Evolutionary conservation across 768 basidiomycete genomes (phyloP).

Genomic region (Omphalotus guepiniiformis): DNA sequence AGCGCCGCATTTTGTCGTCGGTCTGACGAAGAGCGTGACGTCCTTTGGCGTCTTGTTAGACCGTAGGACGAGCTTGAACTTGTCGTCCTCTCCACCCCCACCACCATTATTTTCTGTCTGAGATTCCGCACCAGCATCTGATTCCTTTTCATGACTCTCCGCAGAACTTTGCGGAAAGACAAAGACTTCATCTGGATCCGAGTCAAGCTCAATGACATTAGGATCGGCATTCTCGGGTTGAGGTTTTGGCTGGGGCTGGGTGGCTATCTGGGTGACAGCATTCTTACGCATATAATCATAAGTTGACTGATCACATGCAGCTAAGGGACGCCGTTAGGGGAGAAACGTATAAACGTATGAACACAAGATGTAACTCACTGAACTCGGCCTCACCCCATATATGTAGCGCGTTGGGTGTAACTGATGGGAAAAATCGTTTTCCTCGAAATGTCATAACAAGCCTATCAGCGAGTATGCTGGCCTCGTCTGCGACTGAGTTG

Average conservation of each 20-base stretch:
- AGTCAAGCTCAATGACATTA: slow-evolving; percentile 8
- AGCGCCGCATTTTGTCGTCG: slow-evolving; percentile 70
- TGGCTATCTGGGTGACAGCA: slow-evolving; percentile 17
- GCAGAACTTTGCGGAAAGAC: slow-evolving; percentile 24
- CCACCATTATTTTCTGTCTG: not conserved
- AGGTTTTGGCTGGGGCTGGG: slow-evolving; percentile 6
- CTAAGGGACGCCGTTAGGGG: slow-evolving; percentile 28
- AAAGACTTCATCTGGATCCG: slow-evolving; percentile 16
- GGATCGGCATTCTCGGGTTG: slow-evolving; percentile 8
- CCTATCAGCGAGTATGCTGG: slow-evolving; percentile 41
- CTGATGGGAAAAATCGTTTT: slow-evolving; percentile 64
- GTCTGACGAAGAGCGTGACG: slow-evolving; percentile 64
- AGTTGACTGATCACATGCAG: slow-evolving; percentile 60
- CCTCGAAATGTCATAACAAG: slow-evolving; percentile 60
- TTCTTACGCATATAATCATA: slow-evolving; percentile 54
- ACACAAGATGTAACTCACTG: slow-evolving; percentile 36
- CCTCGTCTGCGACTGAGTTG: slow-evolving; percentile 61
- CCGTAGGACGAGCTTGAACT: slow-evolving; percentile 63
- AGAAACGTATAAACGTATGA: not conserved
- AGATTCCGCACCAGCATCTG: slow-evolving; percentile 20
- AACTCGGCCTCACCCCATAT: slow-evolving; percentile 69
- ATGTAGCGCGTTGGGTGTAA: slow-evolving; percentile 58
- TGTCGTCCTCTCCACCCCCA: slow-evolving; percentile 39
- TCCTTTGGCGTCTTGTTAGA: slow-evolving; percentile 49
- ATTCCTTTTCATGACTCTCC: slow-evolving; percentile 19